Evolutionary conservation across 208 protist genomes (phyloP).

Genomic region (Wallacemonas sp.): DNA sequence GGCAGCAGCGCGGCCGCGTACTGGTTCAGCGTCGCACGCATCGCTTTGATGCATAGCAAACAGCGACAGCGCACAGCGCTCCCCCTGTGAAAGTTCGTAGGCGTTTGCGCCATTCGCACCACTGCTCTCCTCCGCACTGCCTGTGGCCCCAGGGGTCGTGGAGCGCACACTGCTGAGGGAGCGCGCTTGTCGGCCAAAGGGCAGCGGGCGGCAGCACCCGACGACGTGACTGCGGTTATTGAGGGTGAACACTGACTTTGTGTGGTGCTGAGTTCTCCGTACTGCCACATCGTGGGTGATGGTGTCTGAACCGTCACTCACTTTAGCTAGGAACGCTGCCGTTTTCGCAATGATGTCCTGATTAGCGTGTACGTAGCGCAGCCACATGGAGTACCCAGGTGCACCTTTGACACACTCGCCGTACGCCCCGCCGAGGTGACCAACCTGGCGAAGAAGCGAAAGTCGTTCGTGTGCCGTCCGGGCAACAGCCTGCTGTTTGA

Average conservation of each 20-base stretch:
- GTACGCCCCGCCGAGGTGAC: constrained; percentile 50
- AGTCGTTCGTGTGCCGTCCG: constrained; percentile 15
- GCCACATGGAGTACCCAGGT: constrained; percentile 34
- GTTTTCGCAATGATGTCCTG: constrained; percentile 26
- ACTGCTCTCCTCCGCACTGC: background rate
- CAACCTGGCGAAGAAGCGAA: constrained; percentile 19
- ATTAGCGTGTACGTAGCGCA: constrained; percentile 20
- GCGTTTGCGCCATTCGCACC: background rate
- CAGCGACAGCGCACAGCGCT: constrained; percentile 33
- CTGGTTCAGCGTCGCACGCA: constrained; percentile 12
- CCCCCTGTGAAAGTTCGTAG: constrained; percentile 20
- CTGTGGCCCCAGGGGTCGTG: background rate
- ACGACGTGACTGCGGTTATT: background rate
- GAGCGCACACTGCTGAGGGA: background rate
- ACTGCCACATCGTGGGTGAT: no score
- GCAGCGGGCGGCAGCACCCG: constrained; percentile 1
- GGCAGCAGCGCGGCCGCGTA: no score
- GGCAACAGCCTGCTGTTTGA: constrained; percentile 12
- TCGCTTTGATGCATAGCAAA: constrained; percentile 20
- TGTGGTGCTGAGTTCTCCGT: no score
- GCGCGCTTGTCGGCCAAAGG: background rate
- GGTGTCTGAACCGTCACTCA: background rate
- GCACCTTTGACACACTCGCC: constrained; percentile 25
- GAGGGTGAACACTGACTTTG: no score
- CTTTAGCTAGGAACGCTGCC: constrained; percentile 20